A percentile compares a stretch with the other conserved stretches of the same genome.
Conservation (phyloP, 2,329 filamentous ascomycete species). For the Aspergillus unguis region DNA sequence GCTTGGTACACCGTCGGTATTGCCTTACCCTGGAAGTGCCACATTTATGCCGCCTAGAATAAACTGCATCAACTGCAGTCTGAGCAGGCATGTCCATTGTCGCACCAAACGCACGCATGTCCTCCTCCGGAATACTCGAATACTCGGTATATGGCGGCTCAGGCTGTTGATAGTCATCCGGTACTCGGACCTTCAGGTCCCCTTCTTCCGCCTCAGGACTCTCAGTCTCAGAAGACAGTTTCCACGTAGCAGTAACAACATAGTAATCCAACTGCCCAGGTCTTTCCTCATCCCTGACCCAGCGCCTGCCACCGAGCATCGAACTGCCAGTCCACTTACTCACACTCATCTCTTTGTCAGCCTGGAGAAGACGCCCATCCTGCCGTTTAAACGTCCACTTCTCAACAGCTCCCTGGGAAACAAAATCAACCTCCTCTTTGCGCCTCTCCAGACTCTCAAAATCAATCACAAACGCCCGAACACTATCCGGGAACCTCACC, state of each 20-base stretch:
- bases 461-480: constrained; percentile 44
- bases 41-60: too few relatives aligned
- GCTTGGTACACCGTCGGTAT: too few relatives aligned
- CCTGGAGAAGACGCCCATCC: constrained; percentile 33
- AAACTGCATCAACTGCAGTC: not conserved
- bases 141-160: not conserved
- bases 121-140: not conserved
- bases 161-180: not conserved
- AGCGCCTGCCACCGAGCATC: constrained; percentile 38
- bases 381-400: constrained; percentile 37
- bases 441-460: constrained; percentile 50
- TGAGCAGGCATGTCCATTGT: not conserved
- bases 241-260: constrained; percentile 41
- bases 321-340: constrained; percentile 48
- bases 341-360: constrained; percentile 26
- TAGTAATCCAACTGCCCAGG: constrained; percentile 45
- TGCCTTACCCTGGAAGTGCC: too few relatives aligned
- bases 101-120: not conserved
- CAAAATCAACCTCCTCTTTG: constrained; percentile 43
- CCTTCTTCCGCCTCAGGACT: not conserved
- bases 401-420: constrained; percentile 30
- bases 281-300: constrained; percentile 44
- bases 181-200: not conserved
- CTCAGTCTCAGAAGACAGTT: not conserved
- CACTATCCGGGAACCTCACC: constrained; percentile 29